These are phyloP conservation scores for Ophiostoma piceae DNA, from an alignment of 2,329 filamentous ascomycete genomes.

Conservation along the genomic window DNA sequence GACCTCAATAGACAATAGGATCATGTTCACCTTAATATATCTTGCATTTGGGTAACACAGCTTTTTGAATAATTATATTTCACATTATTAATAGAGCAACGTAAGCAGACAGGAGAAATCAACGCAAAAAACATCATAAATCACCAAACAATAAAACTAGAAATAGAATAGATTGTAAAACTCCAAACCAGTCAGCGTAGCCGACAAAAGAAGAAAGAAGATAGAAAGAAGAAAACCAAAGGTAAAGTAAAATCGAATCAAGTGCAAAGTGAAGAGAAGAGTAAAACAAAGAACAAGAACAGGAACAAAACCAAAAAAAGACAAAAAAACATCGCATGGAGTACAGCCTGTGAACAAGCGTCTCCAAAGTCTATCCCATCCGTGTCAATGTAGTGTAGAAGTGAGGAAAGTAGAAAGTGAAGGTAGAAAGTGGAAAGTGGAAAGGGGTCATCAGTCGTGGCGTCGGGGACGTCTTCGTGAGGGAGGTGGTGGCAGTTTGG, in stretches of 20 bases:
- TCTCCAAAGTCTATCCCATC: not conserved
- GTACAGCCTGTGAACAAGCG: no score
- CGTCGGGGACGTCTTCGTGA: not conserved
- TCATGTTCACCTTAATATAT: no score
- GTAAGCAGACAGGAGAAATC: no score
- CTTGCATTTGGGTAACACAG: no score
- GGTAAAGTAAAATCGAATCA: not conserved
- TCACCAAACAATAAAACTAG: not conserved
- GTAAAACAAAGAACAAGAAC: no score
- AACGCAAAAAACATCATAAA: no score
- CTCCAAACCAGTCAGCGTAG: not conserved
- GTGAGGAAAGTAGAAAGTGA: not conserved
- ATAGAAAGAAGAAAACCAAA: slow-evolving; percentile 11
- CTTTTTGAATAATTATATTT: no score
- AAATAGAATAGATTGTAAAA: not conserved
- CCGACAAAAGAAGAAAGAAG: slow-evolving; percentile 9
- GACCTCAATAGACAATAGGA: no score
- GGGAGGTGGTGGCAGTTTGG: not conserved
- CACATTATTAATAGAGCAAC: no score
- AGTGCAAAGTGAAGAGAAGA: not conserved
- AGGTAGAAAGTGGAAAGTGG: not conserved
- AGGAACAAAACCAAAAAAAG: no score
- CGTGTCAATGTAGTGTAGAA: no score
- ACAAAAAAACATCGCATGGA: not conserved
- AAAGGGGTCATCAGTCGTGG: not conserved